Base-by-base conservation (phyloP, 768 basidiomycete species). In the Pisolithus microcarpus region DNA sequence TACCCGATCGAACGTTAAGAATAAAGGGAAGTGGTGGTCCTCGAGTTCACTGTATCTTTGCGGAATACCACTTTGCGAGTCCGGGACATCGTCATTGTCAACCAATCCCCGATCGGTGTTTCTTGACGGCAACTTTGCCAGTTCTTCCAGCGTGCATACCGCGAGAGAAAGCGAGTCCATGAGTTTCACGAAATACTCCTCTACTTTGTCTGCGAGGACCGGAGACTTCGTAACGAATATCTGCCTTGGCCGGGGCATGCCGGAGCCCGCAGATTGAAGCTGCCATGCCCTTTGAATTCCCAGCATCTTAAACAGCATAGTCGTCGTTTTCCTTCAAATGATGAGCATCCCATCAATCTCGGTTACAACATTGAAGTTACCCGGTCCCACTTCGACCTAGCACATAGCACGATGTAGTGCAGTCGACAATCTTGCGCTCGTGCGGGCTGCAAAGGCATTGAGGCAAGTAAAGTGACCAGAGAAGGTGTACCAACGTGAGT, bases 261-360 rank as follows among this genome's bases (percentile, higher is more conserved):
- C 67, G 8, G 49, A 48, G 2, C 5, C 8, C 10, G 28, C 23
- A 15, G 61, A 63, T 21, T 67, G 63, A 23, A 70, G 52, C 37
- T 75, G 63, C 66, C 75, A 82, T 2, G 77, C 71, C n/a, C 75
- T 67, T 55, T 87, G 81, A 7, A 85, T 78, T 1, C 77, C 75
- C 2, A 87, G 70, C 76, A 88, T 87, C 62, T 85, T 87, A 70
- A 82, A 84, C 1, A 88, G 68, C 75, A 88, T 85, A 0, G 84
- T 82, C 0, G 86, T 87, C 0, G 84, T 87, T 73, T 87, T 87
- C 1, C 85, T 85, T 38, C 16, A 19, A 5, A 42, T 53, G 13
- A 13, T 34, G 34, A 34, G 34, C 34, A 5, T 34, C 13, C 11
- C 13, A 34, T 34, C 34, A 34, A 15, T 34, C 13, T 13, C 34